Conservation (phyloP, 2,329 filamentous ascomycete species). For the Arthroderma uncinatum region DNA sequence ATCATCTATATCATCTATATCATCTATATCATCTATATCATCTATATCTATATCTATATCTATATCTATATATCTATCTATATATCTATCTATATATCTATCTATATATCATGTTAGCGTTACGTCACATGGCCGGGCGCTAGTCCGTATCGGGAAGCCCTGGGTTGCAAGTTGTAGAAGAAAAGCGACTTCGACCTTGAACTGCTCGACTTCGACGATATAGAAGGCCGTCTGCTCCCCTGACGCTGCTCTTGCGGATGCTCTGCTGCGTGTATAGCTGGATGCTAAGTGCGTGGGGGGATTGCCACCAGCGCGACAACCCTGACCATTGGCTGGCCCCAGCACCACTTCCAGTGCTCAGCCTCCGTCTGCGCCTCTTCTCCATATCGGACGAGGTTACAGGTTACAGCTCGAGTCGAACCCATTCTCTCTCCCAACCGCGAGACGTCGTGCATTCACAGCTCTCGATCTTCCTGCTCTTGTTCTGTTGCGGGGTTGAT, state of each 20-base stretch:
- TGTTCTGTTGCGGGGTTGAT: neutral
- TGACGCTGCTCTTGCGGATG: no score
- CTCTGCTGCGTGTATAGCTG: no score
- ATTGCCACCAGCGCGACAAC: neutral
- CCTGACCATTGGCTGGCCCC: neutral
- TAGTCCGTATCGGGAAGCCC: neutral
- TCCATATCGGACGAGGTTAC: neutral
- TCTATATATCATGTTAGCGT: neutral
- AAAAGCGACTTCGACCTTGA: no score
- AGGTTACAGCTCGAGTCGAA: neutral
- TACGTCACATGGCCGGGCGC: slow-evolving; percentile 2
- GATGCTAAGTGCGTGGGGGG: neutral
- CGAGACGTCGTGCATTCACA: neutral
- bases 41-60: no score
- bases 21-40: no score
- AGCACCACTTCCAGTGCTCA: neutral
- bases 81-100: no score
- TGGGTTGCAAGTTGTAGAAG: neutral
- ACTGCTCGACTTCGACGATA: no score
- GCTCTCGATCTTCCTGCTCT: neutral
- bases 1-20: no score
- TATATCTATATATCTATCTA: no score
- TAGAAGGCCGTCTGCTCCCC: no score
- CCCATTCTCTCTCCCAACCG: neutral
- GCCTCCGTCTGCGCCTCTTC: slow-evolving; percentile 3